Base-by-base conservation (phyloP, 139 green algal genomes). In the Protoeuglena noctilucae region DNA sequence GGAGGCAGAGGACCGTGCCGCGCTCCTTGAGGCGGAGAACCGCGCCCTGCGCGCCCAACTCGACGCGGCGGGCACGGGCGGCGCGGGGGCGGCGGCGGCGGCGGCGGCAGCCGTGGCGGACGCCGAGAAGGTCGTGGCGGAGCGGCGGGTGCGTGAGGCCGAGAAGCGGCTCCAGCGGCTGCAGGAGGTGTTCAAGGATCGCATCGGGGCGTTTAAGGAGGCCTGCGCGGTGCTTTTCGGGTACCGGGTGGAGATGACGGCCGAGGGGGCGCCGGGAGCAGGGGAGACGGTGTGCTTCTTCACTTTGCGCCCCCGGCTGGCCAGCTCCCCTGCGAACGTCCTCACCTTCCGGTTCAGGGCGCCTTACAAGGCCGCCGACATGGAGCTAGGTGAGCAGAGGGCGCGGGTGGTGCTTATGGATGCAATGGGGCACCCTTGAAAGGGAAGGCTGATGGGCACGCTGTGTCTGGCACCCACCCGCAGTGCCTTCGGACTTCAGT, bases 151-250 rank as follows among this genome's bases (percentile, higher is more conserved):
- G 9, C 9, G 9, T 7, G 47, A 53, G 47, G 9, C 14, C 25
- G 47, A 53, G 47, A 53, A 53, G 25, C 47, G 14, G 34, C 7
- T 43, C 9, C 34, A 19, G 34, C 34, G 34, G 34, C 34, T 43
- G 9, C 7, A 43, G 34, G 34, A 43, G 34, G 49, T 52, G 22
- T 65, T 65, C 40, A 59, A 59, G 34, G 46, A 65, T 4, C 50
- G 49, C 29, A 60, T 65, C 16, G 19, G 9, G 21, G 34, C 30
- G 24, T 65, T 65, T 21, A 23, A 48, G 5, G 58, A 65, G 58
- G 58, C 58, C 21, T 65, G 58, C 58, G 60, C 22, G 21, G 25
- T 40, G 14, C 23, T 65, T 3, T 60, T 60, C 41, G 58, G 58
- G 4, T 65, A 59, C 58, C 51, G 47, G 24, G 25, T 53, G 9